Conservation (phyloP, 176 grass and related monocot genomes). For the Miscanthus lutarioriparius region DNA sequence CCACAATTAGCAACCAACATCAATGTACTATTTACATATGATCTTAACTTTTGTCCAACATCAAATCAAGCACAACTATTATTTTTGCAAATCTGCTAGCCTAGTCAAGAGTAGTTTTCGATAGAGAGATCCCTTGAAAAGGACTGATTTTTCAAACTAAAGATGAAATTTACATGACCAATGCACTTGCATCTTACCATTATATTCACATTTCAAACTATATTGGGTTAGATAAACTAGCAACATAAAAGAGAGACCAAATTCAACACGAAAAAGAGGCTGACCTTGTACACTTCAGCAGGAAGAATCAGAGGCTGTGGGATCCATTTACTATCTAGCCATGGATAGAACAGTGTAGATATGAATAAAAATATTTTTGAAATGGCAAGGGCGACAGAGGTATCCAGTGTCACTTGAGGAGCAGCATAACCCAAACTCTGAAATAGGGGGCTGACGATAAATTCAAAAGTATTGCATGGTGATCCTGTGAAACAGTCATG, state of each 20-base stretch:
- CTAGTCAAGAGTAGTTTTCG: no score
- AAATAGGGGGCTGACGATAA: constrained; percentile 77
- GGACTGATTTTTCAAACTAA: no score
- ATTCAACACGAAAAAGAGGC: constrained; percentile 7
- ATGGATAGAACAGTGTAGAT: constrained; percentile 68
- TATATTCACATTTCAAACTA: constrained; percentile 16
- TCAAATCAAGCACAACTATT: no score
- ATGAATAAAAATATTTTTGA: constrained; percentile 64
- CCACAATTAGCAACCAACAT: constrained; percentile 25
- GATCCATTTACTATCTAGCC: constrained; percentile 72
- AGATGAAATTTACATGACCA: no score
- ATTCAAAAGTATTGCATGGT: constrained; percentile 79
- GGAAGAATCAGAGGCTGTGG: constrained; percentile 83
- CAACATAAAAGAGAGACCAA: background rate
- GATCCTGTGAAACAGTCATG: constrained; percentile 51
- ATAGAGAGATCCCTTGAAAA: no score
- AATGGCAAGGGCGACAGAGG: constrained; percentile 56
- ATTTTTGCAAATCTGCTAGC: no score
- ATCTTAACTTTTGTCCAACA: no score
- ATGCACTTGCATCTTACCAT: background rate
- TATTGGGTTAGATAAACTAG: background rate
- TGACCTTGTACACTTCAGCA: constrained; percentile 94
- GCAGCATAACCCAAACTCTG: constrained; percentile 73
- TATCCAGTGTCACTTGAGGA: constrained; percentile 55
- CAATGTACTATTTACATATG: constrained; percentile 1